Conservation (phyloP, 768 basidiomycete species). For the Boletus bicolor region DNA sequence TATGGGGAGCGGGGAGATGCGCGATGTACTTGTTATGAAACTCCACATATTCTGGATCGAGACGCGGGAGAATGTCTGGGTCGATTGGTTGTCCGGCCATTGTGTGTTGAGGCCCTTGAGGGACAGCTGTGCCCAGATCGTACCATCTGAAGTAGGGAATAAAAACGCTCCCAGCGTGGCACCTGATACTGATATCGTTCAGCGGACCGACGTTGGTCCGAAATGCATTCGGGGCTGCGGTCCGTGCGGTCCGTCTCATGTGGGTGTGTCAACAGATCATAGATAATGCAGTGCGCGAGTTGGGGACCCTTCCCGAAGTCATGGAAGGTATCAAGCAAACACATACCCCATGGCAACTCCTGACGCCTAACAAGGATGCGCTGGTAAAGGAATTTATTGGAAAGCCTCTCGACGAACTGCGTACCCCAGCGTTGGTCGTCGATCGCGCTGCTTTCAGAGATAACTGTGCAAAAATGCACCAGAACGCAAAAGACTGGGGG, state of each 20-base stretch:
- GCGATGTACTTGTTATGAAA: conserved; percentile 55
- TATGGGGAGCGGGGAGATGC: conserved; percentile 49
- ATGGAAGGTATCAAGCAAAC: conserved; percentile 40
- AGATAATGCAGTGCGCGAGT: background rate
- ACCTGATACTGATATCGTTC: background rate
- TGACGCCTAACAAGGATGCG: conserved; percentile 44
- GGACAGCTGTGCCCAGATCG: background rate
- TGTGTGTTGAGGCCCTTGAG: background rate
- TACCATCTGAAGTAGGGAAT: conserved; percentile 13
- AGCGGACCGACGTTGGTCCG: background rate
- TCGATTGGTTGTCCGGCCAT: conserved; percentile 51
- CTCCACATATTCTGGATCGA: conserved; percentile 65
- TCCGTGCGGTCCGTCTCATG: conserved; percentile 3
- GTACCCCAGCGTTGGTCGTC: conserved; percentile 77
- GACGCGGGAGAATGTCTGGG: conserved; percentile 50
- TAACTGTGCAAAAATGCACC: conserved; percentile 75
- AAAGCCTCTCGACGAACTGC: conserved; percentile 49
- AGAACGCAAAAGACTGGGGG: conserved; percentile 60
- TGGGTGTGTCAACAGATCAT: background rate
- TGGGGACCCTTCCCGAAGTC: background rate
- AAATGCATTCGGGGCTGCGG: conserved; percentile 8
- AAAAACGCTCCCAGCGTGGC: background rate
- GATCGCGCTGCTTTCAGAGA: conserved; percentile 67
- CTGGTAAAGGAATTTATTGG: conserved; percentile 57
- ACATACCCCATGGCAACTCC: conserved; percentile 41